Percentiles rank a stretch among this genome's conserved stretches.
Evolutionary conservation across 2,329 filamentous ascomycete species (phyloP).

Genomic region (Diaporthe vexans): DNA sequence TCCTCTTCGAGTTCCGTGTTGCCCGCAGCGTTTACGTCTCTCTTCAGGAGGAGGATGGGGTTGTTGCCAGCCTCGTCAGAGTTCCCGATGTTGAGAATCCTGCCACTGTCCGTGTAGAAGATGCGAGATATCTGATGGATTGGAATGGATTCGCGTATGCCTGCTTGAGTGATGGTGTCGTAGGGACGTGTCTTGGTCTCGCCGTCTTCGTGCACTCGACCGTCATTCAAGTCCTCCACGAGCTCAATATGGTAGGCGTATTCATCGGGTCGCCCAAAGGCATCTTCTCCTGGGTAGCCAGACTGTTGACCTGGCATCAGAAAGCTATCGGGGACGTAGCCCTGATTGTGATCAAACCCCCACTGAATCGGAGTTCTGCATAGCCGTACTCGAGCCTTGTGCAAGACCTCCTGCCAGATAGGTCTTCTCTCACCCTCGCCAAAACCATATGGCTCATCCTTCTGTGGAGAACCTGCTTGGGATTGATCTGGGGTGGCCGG

Average conservation of each 20-base stretch:
- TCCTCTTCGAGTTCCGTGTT: constrained; percentile 58
- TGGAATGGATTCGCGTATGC: constrained; percentile 68
- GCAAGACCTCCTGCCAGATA: constrained; percentile 96
- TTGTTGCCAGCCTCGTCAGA: constrained; percentile 69
- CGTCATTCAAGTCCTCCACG: constrained; percentile 81
- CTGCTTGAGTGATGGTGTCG: constrained; percentile 58
- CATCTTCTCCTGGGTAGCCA: not conserved
- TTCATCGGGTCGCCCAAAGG: constrained; percentile 50
- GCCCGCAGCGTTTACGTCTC: constrained; percentile 75
- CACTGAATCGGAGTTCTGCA: constrained; percentile 74
- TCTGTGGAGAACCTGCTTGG: constrained; percentile 49
- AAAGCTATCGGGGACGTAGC: constrained; percentile 48
- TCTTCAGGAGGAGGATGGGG: constrained; percentile 80
- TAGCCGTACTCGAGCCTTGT: constrained; percentile 89
- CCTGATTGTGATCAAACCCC: constrained; percentile 58
- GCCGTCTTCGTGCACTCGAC: constrained; percentile 63
- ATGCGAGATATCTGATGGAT: constrained; percentile 82
- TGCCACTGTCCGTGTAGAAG: constrained; percentile 92
- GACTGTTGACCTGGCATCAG: constrained; percentile 14
- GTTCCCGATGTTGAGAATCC: constrained; percentile 83
- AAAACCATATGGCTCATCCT: constrained; percentile 60
- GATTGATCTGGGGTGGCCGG: constrained; percentile 41
- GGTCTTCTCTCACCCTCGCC: constrained; percentile 72
- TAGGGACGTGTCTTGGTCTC: constrained; percentile 51
- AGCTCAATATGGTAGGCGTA: constrained; percentile 87